Percentiles rank a stretch among this genome's conserved stretches.
phyloP scores from a whole-genome alignment of 2,329 filamentous ascomycete species.

The Cercospora sp. region DNA sequence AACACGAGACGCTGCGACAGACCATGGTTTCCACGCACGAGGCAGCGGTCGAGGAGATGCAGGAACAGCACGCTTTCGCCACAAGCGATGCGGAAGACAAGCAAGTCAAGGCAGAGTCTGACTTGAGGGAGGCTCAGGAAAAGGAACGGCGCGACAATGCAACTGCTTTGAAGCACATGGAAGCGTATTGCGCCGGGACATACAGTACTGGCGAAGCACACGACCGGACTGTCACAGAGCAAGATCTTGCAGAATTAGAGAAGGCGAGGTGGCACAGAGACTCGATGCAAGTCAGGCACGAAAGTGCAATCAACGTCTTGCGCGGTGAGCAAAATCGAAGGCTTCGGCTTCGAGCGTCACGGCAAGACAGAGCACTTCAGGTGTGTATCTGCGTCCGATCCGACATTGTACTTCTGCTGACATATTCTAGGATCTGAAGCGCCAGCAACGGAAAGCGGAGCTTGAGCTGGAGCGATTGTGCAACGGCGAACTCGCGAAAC shows the following conservation, averaged over 20 bases:
- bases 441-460: slow-evolving; percentile 39
- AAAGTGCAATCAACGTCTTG: slow-evolving; percentile 50
- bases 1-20: slow-evolving; percentile 25
- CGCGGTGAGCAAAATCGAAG: slow-evolving; percentile 48
- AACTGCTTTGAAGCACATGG: slow-evolving; percentile 51
- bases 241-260: slow-evolving; percentile 47
- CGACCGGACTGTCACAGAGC: slow-evolving; percentile 45
- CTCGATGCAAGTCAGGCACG: slow-evolving; percentile 46
- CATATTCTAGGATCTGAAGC: slow-evolving; percentile 34
- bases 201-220: slow-evolving; percentile 36
- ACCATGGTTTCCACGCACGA: slow-evolving; percentile 28
- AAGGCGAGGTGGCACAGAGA: slow-evolving; percentile 43
- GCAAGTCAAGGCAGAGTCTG: slow-evolving; percentile 47
- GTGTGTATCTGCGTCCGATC: not conserved
- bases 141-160: slow-evolving; percentile 46
- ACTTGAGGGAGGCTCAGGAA: slow-evolving; percentile 44
- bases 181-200: slow-evolving; percentile 48
- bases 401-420: not conserved
- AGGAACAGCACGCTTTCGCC: slow-evolving; percentile 41
- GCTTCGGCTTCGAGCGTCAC: slow-evolving; percentile 38
- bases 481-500: slow-evolving; percentile 20
- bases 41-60: slow-evolving; percentile 27
- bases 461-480: slow-evolving; percentile 37
- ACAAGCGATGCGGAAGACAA: slow-evolving; percentile 48
- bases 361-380: slow-evolving; percentile 44